Evolutionary conservation across 108 stramenopile species (phyloP), one percentile per base, ranked within the genome.

Genomic region (Cyclostephanos invisitatus): DNA sequence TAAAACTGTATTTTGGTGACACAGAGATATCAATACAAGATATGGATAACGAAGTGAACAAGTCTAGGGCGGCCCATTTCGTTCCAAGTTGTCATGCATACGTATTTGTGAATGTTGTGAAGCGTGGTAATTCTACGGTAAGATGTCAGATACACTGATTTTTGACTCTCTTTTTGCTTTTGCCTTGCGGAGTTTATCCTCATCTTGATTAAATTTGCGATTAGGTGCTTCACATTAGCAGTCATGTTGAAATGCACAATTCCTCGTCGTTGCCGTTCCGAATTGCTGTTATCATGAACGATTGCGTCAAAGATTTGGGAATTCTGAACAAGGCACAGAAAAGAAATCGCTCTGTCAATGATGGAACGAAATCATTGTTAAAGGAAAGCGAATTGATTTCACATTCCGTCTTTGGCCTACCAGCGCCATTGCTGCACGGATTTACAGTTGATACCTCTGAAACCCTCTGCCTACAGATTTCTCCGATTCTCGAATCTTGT

Each of bases 61-160:
- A 68, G 51, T 60, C 77, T 15, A 54, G 83, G 42, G 48, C 69
- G 7, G 81, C 77, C 1, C 84, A 90, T 64, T 55, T 51, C 18
- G 48, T 90, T 17, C 72, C 62, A 47, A 79, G 77, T 50, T 82
- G 76, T 6, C 49, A 64, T 42, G 68, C 49, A 17, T 54, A 84
- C 62, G 64, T 90, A 11, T 84, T 89, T 51, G 77, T 83, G 15
- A 46, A 87, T 14, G 86, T 91, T 35, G 65, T 77, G 2, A 89
- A 89, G 61, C 80, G 83, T 44, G 91, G 89, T 17, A 92, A 94
- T 73, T 84, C 93, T 24, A 88, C 82, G 42, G 93, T 90, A 73
- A 82, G 86, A 63, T 40, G 12, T 12, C 14, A 28, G 1, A 63
- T 42, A 22, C 60, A 27, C 7, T 59, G 56, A 28, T 28, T 2